A percentile compares a stretch with the other conserved stretches of the same genome.
phyloP scores from a whole-genome alignment of 1,284 basidiomycete species.

The Cryptococcus amylolentus region DNA sequence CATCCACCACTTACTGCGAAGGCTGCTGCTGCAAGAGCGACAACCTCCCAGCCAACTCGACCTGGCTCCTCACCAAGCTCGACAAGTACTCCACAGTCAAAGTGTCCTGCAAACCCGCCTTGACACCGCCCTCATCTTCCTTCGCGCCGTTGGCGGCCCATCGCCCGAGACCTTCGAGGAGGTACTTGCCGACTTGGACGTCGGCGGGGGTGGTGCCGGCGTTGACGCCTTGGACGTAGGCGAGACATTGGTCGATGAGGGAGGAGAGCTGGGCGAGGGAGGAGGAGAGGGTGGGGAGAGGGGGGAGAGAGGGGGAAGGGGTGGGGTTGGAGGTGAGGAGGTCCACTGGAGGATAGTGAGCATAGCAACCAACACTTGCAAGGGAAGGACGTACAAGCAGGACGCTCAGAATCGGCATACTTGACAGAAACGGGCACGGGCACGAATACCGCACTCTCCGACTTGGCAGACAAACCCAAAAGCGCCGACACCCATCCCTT shows the following conservation, averaged over 20 bases:
- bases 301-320: conserved; percentile 40
- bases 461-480: conserved; percentile 72
- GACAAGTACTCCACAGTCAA: conserved; percentile 94
- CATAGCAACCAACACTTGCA: background rate
- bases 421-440: conserved; percentile 78
- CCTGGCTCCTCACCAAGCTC: conserved; percentile 89
- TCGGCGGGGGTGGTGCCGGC: conserved; percentile 76
- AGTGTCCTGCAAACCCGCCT: conserved; percentile 64
- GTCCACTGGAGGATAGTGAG: conserved; percentile 59
- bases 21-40: conserved; percentile 60
- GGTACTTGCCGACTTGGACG: conserved; percentile 81
- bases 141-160: conserved; percentile 55
- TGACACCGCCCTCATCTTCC: conserved; percentile 46
- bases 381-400: conserved; percentile 63
- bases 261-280: conserved; percentile 50
- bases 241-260: conserved; percentile 60
- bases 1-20: conserved; percentile 7
- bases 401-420: conserved; percentile 76
- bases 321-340: conserved; percentile 57
- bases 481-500: conserved; percentile 73
- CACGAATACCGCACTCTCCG: conserved; percentile 87
- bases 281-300: conserved; percentile 41
- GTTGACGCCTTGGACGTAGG: conserved; percentile 80
- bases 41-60: conserved; percentile 85
- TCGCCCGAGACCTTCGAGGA: conserved; percentile 81